Conservation (phyloP, 306 rosid species). For the Prunus armeniaca region DNA sequence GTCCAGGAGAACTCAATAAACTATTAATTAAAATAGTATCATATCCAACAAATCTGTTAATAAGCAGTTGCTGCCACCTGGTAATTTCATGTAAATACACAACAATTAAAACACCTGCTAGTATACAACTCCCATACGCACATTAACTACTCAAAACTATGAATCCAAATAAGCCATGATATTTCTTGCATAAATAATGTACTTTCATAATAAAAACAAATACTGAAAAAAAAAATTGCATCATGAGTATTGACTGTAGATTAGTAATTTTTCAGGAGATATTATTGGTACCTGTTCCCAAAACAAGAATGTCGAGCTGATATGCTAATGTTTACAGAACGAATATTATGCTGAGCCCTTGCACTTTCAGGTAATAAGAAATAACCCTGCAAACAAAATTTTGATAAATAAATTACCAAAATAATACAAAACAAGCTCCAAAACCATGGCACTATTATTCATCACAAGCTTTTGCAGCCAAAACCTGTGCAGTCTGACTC, state of each 20-base stretch:
- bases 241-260: not conserved
- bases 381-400: conserved; percentile 63
- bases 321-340: conserved; percentile 80
- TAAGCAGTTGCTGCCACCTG: conserved; percentile 99
- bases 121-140: conserved; percentile 1
- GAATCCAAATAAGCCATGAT: not conserved
- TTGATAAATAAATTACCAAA: conserved; percentile 10
- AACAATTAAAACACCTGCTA: conserved; percentile 13
- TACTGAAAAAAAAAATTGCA: not conserved
- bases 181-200: not conserved
- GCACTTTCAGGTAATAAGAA: conserved; percentile 93
- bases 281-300: conserved; percentile 84
- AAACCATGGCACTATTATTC: conserved; percentile 6
- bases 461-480: conserved; percentile 15
- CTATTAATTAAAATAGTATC: conserved; percentile 98
- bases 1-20: conserved; percentile 88
- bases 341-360: conserved; percentile 77
- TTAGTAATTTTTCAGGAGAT: not conserved
- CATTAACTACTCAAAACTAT: conserved; percentile 4
- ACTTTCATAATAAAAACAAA: not conserved
- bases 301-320: conserved; percentile 95
- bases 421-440: conserved; percentile 22
- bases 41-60: conserved; percentile 95
- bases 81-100: conserved; percentile 13
- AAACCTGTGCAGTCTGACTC: not conserved